Base-by-base conservation (phyloP, 352 stramenopile species). In the Phytopythium vexans region DNA sequence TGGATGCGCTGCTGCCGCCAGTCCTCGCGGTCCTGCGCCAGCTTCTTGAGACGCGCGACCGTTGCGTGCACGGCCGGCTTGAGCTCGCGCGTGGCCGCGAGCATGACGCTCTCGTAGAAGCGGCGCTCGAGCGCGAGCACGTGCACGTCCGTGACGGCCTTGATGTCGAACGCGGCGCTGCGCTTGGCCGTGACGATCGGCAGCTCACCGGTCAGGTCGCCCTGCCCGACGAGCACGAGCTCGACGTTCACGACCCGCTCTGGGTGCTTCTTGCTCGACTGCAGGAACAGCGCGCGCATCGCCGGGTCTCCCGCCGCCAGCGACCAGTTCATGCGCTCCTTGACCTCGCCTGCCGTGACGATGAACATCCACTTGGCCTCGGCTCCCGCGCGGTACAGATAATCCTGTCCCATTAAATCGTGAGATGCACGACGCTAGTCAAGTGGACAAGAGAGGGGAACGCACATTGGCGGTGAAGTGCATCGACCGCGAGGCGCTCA, bases 361-460 rank as follows among this genome's bases (percentile, higher is more conserved):
- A 91, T 77, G 46, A 74, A 91, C 72, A 91, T 82, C 69, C 74
- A 86, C 54, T 86, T 89, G 8, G 77, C 76, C 40, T 88, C 75
- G 0, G 67, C 65, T 3, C 81, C 81, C 10, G 77, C 70, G 10
- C 74, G 70, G 38, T 91, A 89, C 35, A 91, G 54, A 59, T 85
- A 87, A 40, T 91, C 77, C 80, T 90, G 27, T 36, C 16, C 15
- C 9, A 39, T 2, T 21, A 15, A 3, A 16, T 37, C 7, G n/a
- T 55, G 7, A 16, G 15, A 9, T 12, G 2, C 37, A 41, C 37
- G 37, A 9, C 37, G 37, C 15, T 46, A 51, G 9, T n/a, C 1
- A 14, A 54, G 14, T n/a, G 41, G 14, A 60, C 32, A 27, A 7
- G 32, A 8, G 40, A 11, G 49, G 21, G 58, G 8, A 47, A 11